Conservation (phyloP, 345 rosid species). For the Lepidium africanum region DNA sequence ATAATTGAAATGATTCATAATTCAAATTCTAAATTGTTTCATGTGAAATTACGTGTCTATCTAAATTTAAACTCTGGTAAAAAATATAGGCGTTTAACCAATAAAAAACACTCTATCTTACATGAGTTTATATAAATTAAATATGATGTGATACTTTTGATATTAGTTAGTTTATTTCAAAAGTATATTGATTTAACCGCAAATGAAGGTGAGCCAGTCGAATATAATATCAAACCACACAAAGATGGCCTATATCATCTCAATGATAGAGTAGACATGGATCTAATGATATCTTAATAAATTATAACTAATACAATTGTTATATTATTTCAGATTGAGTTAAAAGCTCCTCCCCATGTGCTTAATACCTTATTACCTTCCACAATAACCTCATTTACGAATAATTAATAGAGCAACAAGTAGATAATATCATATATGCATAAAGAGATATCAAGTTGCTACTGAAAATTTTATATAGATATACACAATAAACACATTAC, state of each 20-base stretch:
- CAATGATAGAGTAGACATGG: background rate
- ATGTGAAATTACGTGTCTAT: too few species aligned
- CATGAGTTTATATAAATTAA: background rate
- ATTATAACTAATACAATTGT: background rate
- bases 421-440: background rate
- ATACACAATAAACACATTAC: background rate
- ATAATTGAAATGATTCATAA: too few species aligned
- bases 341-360: conserved; percentile 9
- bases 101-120: too few species aligned
- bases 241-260: conserved; percentile 12
- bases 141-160: background rate
- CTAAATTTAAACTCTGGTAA: too few species aligned
- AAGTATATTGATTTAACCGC: background rate
- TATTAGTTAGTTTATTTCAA: background rate
- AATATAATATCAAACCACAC: conserved; percentile 1
- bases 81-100: too few species aligned
- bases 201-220: conserved; percentile 14
- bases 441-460: background rate
- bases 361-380: conserved; percentile 1
- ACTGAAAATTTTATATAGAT: background rate
- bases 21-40: too few species aligned
- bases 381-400: background rate
- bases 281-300: background rate
- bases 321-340: background rate
- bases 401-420: background rate